phyloP scores from a whole-genome alignment of 2,329 filamentous ascomycete species.

The Sporothrix curviconia region DNA sequence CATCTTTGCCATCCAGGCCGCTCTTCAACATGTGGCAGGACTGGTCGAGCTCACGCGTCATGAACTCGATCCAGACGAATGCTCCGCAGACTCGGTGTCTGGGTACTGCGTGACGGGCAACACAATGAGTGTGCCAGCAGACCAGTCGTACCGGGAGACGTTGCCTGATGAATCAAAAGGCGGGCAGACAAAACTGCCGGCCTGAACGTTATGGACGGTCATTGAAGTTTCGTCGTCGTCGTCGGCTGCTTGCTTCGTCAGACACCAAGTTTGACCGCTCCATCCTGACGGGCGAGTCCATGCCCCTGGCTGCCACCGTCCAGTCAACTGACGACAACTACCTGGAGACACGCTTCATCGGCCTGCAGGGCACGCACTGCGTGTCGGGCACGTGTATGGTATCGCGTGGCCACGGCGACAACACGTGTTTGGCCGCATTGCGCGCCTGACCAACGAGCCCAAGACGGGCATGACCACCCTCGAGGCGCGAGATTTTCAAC shows the following conservation, averaged over 20 bases:
- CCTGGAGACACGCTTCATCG: conserved; percentile 69
- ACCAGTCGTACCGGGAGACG: conserved; percentile 66
- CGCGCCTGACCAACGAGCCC: conserved; percentile 62
- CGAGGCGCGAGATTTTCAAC: conserved; percentile 64
- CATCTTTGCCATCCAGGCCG: conserved; percentile 64
- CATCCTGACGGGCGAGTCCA: conserved; percentile 65
- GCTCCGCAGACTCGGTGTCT: conserved; percentile 69
- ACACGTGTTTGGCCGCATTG: conserved; percentile 72
- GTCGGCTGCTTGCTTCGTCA: conserved; percentile 26
- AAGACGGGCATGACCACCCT: conserved; percentile 62
- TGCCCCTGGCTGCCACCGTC: conserved; percentile 56
- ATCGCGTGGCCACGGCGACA: conserved; percentile 63
- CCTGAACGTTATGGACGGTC: conserved; percentile 65
- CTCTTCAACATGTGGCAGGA: conserved; percentile 66
- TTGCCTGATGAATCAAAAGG: conserved; percentile 61
- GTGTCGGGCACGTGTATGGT: conserved; percentile 58
- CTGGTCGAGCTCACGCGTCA: conserved; percentile 69
- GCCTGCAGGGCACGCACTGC: conserved; percentile 73
- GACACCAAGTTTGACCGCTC: conserved; percentile 68
- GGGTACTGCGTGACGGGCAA: conserved; percentile 54
- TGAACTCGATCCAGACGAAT: conserved; percentile 74
- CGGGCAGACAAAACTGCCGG: conserved; percentile 68
- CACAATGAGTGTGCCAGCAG: conserved; percentile 33
- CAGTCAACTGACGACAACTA: conserved; percentile 67
- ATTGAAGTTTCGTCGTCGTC: conserved; percentile 47